Evolutionary conservation across 2,329 filamentous ascomycete genomes (phyloP), one percentile per base, ranked within the genome.

Genomic region (Triangularia setosa): DNA sequence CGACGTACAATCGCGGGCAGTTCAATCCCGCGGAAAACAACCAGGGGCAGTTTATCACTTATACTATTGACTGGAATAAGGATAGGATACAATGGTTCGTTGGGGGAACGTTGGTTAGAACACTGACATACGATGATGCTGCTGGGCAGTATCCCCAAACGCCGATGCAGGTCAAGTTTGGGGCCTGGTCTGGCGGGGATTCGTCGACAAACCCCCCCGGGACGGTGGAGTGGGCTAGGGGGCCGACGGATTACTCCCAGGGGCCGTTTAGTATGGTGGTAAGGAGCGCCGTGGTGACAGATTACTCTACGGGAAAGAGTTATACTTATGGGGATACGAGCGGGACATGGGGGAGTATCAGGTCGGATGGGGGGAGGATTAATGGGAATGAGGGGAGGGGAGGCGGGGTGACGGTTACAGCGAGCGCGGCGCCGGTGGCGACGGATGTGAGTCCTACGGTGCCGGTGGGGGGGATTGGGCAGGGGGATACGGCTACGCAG

Each of bases 121-220:
- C 90, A 11, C 83, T 97, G 64, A 87, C 84, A 56, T 85, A 87
- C 48, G 81, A 79, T 58, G 87, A 91, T 60, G 91, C 93, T 65
- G 85, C 89, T 66, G 83, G 82, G 67, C 91, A 96, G 77, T 99
- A 96, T 74, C 95, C 95, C 7, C 95, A 99, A 79, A 93, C 93
- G 0, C 95, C 95, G 3, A 97, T 97, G 92, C 90, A 93, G 78
- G 80, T 98, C 79, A 96, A 94, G 78, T 88, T 98, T 71, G 95
- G 95, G 66, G 82, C 90, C 63, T 99, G 95, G 95, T 88, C 92
- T 61, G 95, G 93, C 73, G 95, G 95, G 70, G 95, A 98, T 76
- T 78, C 92, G 0, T 83, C 82, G 71, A 97, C 97, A 76, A 97
- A 98, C 76, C 74, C 88, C 0, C 76, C 83, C 14, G 95, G 95